phyloP scores from a whole-genome alignment of 1,284 basidiomycete species.

The Apiotrichum mycotoxinovorans region DNA sequence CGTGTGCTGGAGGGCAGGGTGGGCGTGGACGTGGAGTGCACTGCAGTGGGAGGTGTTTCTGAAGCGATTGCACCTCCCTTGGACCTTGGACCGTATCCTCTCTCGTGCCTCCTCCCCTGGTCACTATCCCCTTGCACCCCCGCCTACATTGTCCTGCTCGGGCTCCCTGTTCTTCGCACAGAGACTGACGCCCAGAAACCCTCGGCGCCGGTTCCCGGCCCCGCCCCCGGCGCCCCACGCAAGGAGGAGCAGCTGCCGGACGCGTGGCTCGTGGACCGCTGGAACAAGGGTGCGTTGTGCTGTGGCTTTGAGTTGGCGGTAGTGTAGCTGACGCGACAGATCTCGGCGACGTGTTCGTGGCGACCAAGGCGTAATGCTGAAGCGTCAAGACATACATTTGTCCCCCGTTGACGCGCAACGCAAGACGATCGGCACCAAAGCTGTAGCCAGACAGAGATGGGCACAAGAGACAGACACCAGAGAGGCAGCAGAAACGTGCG shows the following conservation, averaged over 20 bases:
- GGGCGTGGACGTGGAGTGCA: not conserved
- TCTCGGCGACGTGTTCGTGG: slow-evolving; percentile 36
- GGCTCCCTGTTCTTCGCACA: too few relatives aligned
- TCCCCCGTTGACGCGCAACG: too few relatives aligned
- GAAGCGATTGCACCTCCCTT: too few relatives aligned
- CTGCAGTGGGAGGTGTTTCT: too few relatives aligned
- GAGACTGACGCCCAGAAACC: not conserved
- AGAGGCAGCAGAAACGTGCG: too few relatives aligned
- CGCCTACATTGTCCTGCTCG: too few relatives aligned
- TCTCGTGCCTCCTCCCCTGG: too few relatives aligned
- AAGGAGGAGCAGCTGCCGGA: slow-evolving; percentile 29
- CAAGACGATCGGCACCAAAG: too few relatives aligned
- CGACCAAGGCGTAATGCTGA: not conserved
- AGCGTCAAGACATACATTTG: not conserved
- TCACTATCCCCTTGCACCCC: too few relatives aligned
- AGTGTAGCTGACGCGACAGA: slow-evolving; percentile 25
- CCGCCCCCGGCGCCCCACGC: not conserved
- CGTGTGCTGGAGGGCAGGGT: not conserved
- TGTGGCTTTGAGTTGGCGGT: not conserved
- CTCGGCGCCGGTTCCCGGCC: not conserved
- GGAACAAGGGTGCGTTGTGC: slow-evolving; percentile 38
- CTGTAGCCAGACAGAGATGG: too few relatives aligned
- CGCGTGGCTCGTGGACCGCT: slow-evolving; percentile 35
- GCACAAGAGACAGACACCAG: too few relatives aligned
- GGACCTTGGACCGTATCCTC: too few relatives aligned